Conservation (phyloP, 2,329 filamentous ascomycete species). For the Fusarium proliferatum region DNA sequence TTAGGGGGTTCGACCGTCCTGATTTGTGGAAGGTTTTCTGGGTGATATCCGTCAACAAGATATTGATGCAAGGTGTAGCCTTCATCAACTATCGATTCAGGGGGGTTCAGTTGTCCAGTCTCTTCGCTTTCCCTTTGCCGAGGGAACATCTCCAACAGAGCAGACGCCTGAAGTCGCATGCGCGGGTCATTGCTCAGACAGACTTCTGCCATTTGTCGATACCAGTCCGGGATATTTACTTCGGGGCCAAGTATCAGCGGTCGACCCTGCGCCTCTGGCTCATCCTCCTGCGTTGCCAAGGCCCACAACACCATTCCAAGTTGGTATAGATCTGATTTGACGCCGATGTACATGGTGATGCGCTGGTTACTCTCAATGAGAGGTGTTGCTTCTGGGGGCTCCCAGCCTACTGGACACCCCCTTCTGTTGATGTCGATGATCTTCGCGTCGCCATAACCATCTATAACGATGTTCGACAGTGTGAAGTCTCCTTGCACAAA, state of each 20-base stretch:
- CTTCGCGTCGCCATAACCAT: constrained; percentile 84
- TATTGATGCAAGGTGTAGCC: constrained; percentile 54
- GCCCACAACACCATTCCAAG: constrained; percentile 98
- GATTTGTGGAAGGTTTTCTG: constrained; percentile 51
- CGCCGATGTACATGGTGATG: constrained; percentile 96
- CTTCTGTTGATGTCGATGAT: constrained; percentile 99
- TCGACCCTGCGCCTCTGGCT: constrained; percentile 82
- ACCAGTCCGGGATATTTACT: constrained; percentile 80
- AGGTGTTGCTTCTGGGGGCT: constrained; percentile 88
- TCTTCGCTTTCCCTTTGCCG: constrained; percentile 19
- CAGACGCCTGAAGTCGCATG: constrained; percentile 76
- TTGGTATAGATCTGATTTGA: constrained; percentile 96
- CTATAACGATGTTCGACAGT: constrained; percentile 95
- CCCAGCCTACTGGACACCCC: constrained; percentile 98
- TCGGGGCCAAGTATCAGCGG: constrained; percentile 72
- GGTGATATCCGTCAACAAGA: constrained; percentile 50
- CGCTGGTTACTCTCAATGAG: constrained; percentile 90
- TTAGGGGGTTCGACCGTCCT: constrained; percentile 55
- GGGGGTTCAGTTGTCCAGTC: constrained; percentile 37
- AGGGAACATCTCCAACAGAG: constrained; percentile 78
- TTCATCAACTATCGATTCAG: constrained; percentile 56
- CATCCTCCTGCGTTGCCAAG: constrained; percentile 86
- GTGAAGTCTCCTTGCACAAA: constrained; percentile 99
- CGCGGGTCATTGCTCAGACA: constrained; percentile 83
- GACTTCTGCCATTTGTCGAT: constrained; percentile 76